Evolutionary conservation across 257 asterid genomes (phyloP).

Genomic region (Apocynum venetum): DNA sequence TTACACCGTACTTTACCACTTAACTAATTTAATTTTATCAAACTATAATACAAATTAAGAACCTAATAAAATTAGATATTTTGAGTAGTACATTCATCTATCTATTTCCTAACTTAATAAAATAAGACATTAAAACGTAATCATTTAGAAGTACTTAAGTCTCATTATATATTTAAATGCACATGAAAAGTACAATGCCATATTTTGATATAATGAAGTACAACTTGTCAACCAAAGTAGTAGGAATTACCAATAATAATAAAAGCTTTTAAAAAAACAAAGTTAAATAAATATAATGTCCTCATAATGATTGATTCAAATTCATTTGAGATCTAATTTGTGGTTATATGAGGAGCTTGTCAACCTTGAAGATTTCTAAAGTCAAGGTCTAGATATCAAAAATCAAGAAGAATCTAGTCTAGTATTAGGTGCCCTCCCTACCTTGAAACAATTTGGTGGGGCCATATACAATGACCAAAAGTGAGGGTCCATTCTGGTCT

Average conservation of each 20-base stretch:
- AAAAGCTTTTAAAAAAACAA: not conserved
- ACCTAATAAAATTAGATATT: too few relatives aligned
- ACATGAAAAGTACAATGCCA: too few relatives aligned
- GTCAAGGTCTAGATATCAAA: constrained; percentile 19
- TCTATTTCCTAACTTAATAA: too few relatives aligned
- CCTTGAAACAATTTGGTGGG: not conserved
- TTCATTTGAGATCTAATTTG: not conserved
- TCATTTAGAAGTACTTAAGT: too few relatives aligned
- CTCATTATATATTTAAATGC: too few relatives aligned
- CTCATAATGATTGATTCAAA: not conserved
- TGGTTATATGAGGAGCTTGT: not conserved
- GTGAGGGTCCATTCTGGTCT: not conserved
- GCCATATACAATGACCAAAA: not conserved
- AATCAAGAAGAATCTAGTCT: constrained; percentile 7
- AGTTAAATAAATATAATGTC: not conserved
- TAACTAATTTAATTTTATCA: too few relatives aligned
- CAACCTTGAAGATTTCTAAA: constrained; percentile 5
- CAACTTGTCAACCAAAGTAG: not conserved
- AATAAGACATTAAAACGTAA: too few relatives aligned
- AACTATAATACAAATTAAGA: too few relatives aligned
- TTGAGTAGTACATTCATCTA: too few relatives aligned
- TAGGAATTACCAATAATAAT: not conserved
- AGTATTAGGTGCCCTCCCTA: not conserved
- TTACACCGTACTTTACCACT: too few relatives aligned
- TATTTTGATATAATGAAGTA: not conserved